Conservation (phyloP, 1,284 basidiomycete genomes). For the Cutaneotrichosporon sp. region DNA sequence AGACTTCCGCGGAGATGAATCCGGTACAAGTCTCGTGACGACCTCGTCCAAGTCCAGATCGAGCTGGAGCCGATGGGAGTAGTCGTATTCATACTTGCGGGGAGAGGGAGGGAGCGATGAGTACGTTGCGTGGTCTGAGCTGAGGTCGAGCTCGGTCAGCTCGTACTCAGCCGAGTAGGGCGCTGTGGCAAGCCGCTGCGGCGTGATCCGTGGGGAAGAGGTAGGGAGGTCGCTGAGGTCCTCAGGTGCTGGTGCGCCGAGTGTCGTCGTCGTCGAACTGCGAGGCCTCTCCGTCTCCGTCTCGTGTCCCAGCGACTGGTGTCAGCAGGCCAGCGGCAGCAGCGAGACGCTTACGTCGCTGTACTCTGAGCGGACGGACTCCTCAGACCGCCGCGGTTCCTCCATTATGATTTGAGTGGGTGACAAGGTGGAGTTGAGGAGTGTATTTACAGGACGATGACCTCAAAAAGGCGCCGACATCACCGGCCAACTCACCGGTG, state of each 20-base stretch:
- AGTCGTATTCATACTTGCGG: slow-evolving; percentile 5
- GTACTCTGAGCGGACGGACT: no score
- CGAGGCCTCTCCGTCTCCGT: not conserved
- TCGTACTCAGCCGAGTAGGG: not conserved
- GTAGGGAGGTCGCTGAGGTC: not conserved
- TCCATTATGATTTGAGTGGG: not conserved
- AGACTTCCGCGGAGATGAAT: not conserved
- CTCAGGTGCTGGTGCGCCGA: not conserved
- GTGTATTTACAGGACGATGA: not conserved
- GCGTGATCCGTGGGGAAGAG: not conserved
- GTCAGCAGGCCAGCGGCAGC: not conserved
- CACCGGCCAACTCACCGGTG: not conserved
- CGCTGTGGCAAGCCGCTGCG: not conserved
- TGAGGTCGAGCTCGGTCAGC: slow-evolving; percentile 3
- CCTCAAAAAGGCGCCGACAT: no score
- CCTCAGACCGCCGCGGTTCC: no score
- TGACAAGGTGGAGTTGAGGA: not conserved
- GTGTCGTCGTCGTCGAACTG: not conserved
- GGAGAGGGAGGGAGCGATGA: slow-evolving; percentile 43
- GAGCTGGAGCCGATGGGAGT: not conserved
- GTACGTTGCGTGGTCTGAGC: slow-evolving; percentile 27
- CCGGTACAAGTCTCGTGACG: slow-evolving; percentile 2
- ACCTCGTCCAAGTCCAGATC: slow-evolving; percentile 7
- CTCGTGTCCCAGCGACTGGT: not conserved
- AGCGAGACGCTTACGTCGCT: not conserved